Evolutionary conservation across 331 rosid genomes (phyloP), one percentile per base, ranked within the genome.

Genomic region (Acacia concinna): DNA sequence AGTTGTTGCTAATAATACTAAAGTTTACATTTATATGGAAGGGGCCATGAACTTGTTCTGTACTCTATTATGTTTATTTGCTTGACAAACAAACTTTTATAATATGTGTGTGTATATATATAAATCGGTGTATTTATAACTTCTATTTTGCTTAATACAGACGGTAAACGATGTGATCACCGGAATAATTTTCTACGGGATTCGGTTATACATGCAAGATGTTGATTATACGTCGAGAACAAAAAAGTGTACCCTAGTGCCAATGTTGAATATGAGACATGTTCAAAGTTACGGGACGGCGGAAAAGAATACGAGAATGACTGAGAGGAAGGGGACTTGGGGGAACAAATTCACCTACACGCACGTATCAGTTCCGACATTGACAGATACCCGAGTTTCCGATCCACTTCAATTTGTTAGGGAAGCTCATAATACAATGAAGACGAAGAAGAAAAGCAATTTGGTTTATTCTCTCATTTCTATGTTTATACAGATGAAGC

Each of bases 121-220:
- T 43, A 12, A 8, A 8, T 43, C 5, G 20, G 59, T 20, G 59
- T 51, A 18, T n/a, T n/a, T n/a, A n/a, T 51, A 51, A 51, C 59
- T 51, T 51, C 20, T 51, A 27, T 20, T 51, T 20, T 51, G 59
- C 23, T 51, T 20, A 6, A 51, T 83, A 41, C 77, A 91, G 91
- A 89, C 88, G 0, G 21, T 77, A 52, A 91, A 91, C 46, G 96
- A 91, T 86, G 91, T 85, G 47, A 56, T 89, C 0, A 82, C 87
- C 10, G 96, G 93, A 63, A 81, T 89, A 25, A 79, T 87, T 43
- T 89, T 86, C 81, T 80, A 67, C 6, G 96, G 93, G 23, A 79
- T 84, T 38, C 79, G 96, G 11, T 51, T 91, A 17, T 89, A 83
- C 73, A 91, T 87, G 93, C 79, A 89, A 87, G 86, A 84, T 15